Evolutionary conservation across 2,329 filamentous ascomycete genomes (phyloP), one percentile per base, ranked within the genome.

Genomic region (Xylariaceae sp.): DNA sequence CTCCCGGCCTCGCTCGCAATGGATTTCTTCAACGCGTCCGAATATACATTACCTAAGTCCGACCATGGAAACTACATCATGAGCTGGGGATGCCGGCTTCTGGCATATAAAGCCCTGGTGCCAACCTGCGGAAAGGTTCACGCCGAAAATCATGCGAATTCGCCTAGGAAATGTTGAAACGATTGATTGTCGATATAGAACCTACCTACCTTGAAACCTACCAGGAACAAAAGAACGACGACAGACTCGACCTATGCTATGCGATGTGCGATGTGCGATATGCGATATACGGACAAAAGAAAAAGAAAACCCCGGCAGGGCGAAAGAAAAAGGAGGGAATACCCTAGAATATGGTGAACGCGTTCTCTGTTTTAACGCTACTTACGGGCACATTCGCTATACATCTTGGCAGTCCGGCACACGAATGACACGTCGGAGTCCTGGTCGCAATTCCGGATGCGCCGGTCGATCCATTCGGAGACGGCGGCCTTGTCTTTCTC

Each of bases 351-450:
- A 43, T 42, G 37, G 47, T 47, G 47, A 47, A 27, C 39, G 39
- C 45, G 6, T 37, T 49, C 11, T 31, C 40, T 44, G 9, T 12
- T 4, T 4, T 42, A 42, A 19, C 19, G n/a, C 45, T 54, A 49
- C 45, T 50, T 53, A 58, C 49, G 45, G 55, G 42, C 35, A 40
- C 45, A 7, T 8, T 53, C 19, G 31, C 47, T 54, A 19, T 57
- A 47, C 7, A n/a, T 32, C 29, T 32, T 53, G 8, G 53, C 46
- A 26, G 49, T 55, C 41, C 39, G 3, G 43, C 61, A 63, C 3
- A 55, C 51, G 34, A 63, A 63, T 3, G 60, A 62, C 3, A 54
- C 12, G 27, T 63, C 58, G 1, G 58, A 62, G 19, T 42, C 42
- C 2, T 54, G 19, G 27, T 57, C 52, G 5, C 19, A 3, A 2